Conservation (phyloP, 2,329 filamentous ascomycete species). For the Aspergillus sergii region DNA sequence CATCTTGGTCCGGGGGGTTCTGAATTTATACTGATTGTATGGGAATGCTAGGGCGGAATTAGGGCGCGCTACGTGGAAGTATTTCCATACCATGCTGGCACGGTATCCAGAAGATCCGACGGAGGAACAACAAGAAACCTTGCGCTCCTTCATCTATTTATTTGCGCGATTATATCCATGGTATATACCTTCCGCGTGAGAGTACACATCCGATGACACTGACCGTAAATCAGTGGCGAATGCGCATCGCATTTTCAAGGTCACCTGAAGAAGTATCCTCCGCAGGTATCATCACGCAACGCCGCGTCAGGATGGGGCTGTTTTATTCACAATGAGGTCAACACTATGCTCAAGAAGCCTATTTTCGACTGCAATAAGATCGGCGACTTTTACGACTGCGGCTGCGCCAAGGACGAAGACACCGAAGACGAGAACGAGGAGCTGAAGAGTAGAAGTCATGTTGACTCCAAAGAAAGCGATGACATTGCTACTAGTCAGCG, state of each 20-base stretch:
- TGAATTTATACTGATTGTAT: slow-evolving; percentile 9
- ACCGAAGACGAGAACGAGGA: slow-evolving; percentile 4
- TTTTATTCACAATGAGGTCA: slow-evolving; percentile 68
- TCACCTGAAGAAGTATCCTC: slow-evolving; percentile 64
- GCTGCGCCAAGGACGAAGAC: slow-evolving; percentile 60
- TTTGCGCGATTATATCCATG: slow-evolving; percentile 68
- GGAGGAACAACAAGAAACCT: slow-evolving; percentile 60
- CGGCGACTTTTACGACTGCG: slow-evolving; percentile 69
- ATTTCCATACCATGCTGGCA: slow-evolving; percentile 68
- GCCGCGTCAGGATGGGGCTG: slow-evolving; percentile 68
- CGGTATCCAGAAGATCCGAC: slow-evolving; percentile 66
- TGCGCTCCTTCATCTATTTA: slow-evolving; percentile 64
- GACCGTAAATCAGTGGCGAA: slow-evolving; percentile 54
- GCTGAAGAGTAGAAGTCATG: slow-evolving; percentile 3
- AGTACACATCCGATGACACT: background rate
- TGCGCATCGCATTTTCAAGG: slow-evolving; percentile 66
- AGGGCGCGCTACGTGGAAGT: slow-evolving; percentile 66
- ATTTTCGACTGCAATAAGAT: slow-evolving; percentile 67
- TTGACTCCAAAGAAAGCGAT: slow-evolving; percentile 13
- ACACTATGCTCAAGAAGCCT: slow-evolving; percentile 62
- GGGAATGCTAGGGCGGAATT: slow-evolving; percentile 57
- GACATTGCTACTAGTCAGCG: slow-evolving; percentile 9
- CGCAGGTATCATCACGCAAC: slow-evolving; percentile 63
- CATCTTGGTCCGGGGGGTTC: background rate
- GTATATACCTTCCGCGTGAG: slow-evolving; percentile 34